Percentiles rank a stretch among this genome's conserved stretches.
These are phyloP conservation scores for Fusarium pseudocircinatum DNA, from an alignment of 2,329 filamentous ascomycete species.

Conservation along the genomic window DNA sequence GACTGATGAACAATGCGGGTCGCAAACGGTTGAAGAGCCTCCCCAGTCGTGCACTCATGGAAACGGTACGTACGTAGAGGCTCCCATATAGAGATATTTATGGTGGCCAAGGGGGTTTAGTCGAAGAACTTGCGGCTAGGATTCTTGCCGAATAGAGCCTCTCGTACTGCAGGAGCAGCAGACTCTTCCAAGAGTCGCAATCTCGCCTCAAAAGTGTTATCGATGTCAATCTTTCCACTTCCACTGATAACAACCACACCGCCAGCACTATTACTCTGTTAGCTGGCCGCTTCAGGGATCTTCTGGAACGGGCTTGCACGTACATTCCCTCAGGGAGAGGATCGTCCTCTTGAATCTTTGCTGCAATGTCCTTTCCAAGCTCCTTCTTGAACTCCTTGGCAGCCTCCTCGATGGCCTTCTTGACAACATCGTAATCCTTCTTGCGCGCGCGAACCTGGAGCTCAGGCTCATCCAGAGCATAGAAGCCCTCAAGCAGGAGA, in stretches of 20 bases:
- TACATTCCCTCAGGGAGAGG: slow-evolving; percentile 85
- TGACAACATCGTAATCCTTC: slow-evolving; percentile 78
- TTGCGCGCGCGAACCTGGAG: slow-evolving; percentile 79
- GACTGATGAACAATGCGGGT: slow-evolving; percentile 42
- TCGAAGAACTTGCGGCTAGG: slow-evolving; percentile 95
- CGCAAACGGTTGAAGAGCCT: slow-evolving; percentile 33
- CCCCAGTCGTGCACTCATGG: slow-evolving; percentile 31
- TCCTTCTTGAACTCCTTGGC: slow-evolving; percentile 85
- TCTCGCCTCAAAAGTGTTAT: slow-evolving; percentile 97
- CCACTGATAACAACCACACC: slow-evolving; percentile 84
- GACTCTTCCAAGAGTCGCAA: slow-evolving; percentile 85
- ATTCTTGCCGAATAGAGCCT: slow-evolving; percentile 93
- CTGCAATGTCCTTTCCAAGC: slow-evolving; percentile 73
- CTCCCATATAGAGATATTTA: slow-evolving; percentile 12
- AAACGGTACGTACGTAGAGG: slow-evolving; percentile 20
- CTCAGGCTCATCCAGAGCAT: slow-evolving; percentile 84
- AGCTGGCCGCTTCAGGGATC: slow-evolving; percentile 17
- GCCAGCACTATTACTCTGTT: slow-evolving; percentile 71
- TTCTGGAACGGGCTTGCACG: slow-evolving; percentile 53
- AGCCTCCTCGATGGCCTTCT: slow-evolving; percentile 81
- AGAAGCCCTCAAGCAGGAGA: slow-evolving; percentile 88
- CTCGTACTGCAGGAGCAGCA: slow-evolving; percentile 84
- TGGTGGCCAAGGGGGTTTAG: slow-evolving; percentile 56
- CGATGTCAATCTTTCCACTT: slow-evolving; percentile 94
- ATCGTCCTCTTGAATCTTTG: slow-evolving; percentile 80